Evolutionary conservation across 768 basidiomycete genomes (phyloP), one percentile per base, ranked within the genome.

Genomic region (Arthromyces matolae): DNA sequence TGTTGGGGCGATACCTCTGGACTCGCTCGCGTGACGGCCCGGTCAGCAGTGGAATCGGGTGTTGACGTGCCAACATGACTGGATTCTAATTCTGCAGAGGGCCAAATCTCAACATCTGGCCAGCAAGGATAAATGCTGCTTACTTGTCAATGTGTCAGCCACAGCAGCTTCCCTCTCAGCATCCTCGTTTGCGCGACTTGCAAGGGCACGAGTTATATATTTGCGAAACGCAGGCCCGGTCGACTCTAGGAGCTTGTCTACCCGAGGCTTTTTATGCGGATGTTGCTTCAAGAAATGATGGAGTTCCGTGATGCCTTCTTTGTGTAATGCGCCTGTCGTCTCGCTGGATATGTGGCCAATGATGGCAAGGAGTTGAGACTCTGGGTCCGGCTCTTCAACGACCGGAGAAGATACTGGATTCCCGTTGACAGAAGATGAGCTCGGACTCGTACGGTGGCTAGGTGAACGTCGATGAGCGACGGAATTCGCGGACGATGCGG

Each of bases 251-350:
- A 93, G 78, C 62, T 91, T 90, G 59, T 93, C 92, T 18, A 93
- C 90, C 33, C 81, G 81, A 2, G 81, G 70, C 59, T 80, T 78
- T 62, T 91, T 93, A 57, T 91, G 83, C 0, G 93, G 93, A 61
- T 96, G 82, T 23, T 83, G 85, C 68, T 93, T 93, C 60, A 97
- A 68, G 73, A 93, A 97, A 28, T 92, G 85, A 63, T 97, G 92
- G 19, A 99, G 71, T 58, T 94, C 92, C 3, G 92, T 94, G 47
- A 98, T 93, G 3, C 92, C 91, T 64, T 95, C 91, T 66, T 93
- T 93, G 64, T 93, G 89, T 69, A 91, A 72, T 13, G 89, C 88
- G 13, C 88, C 89, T 4, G 90, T 89, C 19, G 89, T 89, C 68
- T 92, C 87, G 62, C 86, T 89, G 25, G 88, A 91, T 49, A 90